phyloP scores from a whole-genome alignment of 805 yeast species.

The Ogataea siamensis region DNA sequence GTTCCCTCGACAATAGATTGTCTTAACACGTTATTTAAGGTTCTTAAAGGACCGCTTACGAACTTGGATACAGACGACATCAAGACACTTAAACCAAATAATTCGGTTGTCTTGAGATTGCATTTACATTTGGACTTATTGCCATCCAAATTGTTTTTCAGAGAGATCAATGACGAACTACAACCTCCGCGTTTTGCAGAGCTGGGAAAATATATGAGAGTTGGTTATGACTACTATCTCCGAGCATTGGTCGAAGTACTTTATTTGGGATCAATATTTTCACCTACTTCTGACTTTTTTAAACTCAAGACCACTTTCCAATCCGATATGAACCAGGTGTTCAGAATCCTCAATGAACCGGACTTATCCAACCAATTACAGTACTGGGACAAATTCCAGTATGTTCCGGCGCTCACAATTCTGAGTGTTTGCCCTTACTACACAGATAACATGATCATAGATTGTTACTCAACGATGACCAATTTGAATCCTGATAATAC shows the following conservation, averaged over 20 bases:
- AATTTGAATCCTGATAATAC: conserved; percentile 42
- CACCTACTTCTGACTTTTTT: conserved; percentile 25
- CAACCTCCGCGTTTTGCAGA: conserved; percentile 31
- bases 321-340: conserved; percentile 23
- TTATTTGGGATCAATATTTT: conserved; percentile 37
- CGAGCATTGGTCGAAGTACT: conserved; percentile 55
- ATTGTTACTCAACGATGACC: conserved; percentile 43
- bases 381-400: conserved; percentile 26
- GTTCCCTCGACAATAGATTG: conserved; percentile 58
- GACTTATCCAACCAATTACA: conserved; percentile 23
- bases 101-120: conserved; percentile 48
- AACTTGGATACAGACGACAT: conserved; percentile 42
- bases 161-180: conserved; percentile 31
- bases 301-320: conserved; percentile 18
- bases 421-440: conserved; percentile 51
- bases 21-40: conserved; percentile 57
- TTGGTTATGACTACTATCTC: conserved; percentile 47
- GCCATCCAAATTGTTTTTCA: conserved; percentile 45
- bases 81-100: conserved; percentile 54
- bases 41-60: conserved; percentile 64
- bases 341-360: conserved; percentile 26
- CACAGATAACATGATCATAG: conserved; percentile 45
- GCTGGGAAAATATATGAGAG: conserved; percentile 22
- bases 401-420: conserved; percentile 34
- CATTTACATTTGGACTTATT: conserved; percentile 57